Evolutionary conservation across 495 filamentous ascomycete genomes (phyloP), one percentile per base, ranked within the genome.

Genomic region (Xylaria nigripes): DNA sequence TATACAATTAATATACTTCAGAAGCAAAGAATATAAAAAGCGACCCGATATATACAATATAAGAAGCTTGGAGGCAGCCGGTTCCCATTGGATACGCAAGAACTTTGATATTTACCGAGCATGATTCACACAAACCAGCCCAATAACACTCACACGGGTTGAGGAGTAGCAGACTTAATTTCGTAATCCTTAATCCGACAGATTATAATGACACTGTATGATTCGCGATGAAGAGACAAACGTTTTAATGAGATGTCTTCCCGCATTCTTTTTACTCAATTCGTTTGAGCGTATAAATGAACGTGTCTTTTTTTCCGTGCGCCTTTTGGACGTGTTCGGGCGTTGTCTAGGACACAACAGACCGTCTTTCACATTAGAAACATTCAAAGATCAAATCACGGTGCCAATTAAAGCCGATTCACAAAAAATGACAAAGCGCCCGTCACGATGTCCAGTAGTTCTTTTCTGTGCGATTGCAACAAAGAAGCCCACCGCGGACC

Each of bases 351-450:
- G n/a, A 38, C n/a, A 42, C 40, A 30, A 30, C 10, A 4, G 4
- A 3, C 25, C 23, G 46, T 55, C 49, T 53, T 45, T 53, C 46
- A 50, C 45, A 47, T 15, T 61, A 48, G 30, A 43, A 54, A 51
- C 40, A 40, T 23, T 21, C 44, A 48, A 24, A 54, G 44, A 32
- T 30, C 22, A 40, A n/a, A 15, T 13, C 27, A 24, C 45, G 18
- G 30, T 27, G 46, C 43, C 52, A 45, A 49, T 58, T 55, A 51
- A 55, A 51, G 51, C 47, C 47, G 27, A 55, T 19, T 27, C 45
- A 63, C 52, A 66, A 66, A 56, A 59, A 45, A 27, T 45, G 51
- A 63, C 58, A 66, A 66, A 63, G 64, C 55, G 55, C 38, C 22
- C 44, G 15, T 54, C 42, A 55, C 51, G 54, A 45, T 57, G 30